These are phyloP conservation scores for Silene noctiflora DNA, from an alignment of 179 eudicot species.

Conservation along the genomic window DNA sequence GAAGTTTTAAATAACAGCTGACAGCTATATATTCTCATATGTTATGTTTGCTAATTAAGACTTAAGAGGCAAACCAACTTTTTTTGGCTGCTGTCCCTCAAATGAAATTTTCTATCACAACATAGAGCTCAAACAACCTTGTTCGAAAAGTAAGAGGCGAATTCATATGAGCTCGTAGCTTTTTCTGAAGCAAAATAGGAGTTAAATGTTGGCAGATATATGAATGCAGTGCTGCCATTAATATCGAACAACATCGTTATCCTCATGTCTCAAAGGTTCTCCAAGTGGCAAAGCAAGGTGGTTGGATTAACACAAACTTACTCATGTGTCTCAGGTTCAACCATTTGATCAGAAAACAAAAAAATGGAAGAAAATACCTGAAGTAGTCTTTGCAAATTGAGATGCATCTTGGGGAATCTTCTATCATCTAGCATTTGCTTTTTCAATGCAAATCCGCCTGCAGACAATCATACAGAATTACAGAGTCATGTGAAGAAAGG, in stretches of 20 bases:
- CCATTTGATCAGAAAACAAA: background rate
- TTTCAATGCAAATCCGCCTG: constrained; percentile 60
- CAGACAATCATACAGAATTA: constrained; percentile 1
- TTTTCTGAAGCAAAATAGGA: background rate
- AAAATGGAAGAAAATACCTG: constrained; percentile 50
- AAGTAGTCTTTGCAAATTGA: constrained; percentile 83
- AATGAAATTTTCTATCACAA: background rate
- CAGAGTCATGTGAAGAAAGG: background rate
- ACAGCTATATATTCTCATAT: background rate
- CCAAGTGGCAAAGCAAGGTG: background rate
- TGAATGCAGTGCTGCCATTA: background rate
- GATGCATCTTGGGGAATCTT: constrained; percentile 95
- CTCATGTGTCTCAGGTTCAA: background rate
- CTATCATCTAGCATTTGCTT: constrained; percentile 88
- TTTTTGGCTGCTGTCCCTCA: background rate
- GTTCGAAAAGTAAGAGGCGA: background rate
- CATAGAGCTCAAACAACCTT: background rate
- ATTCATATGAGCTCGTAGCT: background rate
- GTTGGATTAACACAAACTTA: background rate
- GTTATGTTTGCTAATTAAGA: background rate
- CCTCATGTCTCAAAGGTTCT: background rate
- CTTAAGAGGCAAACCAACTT: background rate
- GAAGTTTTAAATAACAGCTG: background rate
- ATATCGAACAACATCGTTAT: background rate
- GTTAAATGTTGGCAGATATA: background rate